These are phyloP conservation scores for Myxozyma neotropica DNA, from an alignment of 805 yeast species.

Conservation along the genomic window DNA sequence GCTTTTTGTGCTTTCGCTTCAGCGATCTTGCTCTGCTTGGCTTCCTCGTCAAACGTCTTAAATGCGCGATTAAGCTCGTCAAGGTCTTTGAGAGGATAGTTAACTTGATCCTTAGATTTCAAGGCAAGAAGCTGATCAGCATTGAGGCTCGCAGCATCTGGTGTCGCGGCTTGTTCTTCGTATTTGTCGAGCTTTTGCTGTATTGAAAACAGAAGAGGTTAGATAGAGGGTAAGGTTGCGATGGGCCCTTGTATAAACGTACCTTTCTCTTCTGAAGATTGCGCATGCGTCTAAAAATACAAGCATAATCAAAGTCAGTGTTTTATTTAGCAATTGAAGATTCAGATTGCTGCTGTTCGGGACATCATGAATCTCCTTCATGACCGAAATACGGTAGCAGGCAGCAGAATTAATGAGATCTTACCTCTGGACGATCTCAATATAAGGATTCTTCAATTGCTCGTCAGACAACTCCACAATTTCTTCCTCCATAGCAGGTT, in stretches of 20 bases:
- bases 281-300: conserved; percentile 39
- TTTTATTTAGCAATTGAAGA: no score
- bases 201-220: neutral
- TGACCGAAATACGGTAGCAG: neutral
- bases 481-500: conserved; percentile 5
- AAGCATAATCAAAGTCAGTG: neutral
- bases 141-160: conserved; percentile 39
- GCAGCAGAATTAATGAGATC: neutral
- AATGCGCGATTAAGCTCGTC: conserved; percentile 38
- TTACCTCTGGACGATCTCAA: conserved; percentile 27
- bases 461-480: neutral
- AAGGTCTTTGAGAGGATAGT: conserved; percentile 44
- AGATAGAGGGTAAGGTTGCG: neutral
- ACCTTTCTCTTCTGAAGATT: conserved; percentile 44
- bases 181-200: conserved; percentile 40
- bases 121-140: conserved; percentile 44
- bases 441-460: conserved; percentile 23
- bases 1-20: conserved; percentile 23
- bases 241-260: neutral
- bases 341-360: neutral
- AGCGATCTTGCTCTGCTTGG: conserved; percentile 21
- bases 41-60: conserved; percentile 30
- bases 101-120: conserved; percentile 41
- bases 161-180: conserved; percentile 39
- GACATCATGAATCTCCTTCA: neutral